Evolutionary conservation across 2,329 filamentous ascomycete genomes (phyloP), one percentile per base, ranked within the genome.

Genomic region (Zasmidium citrigriseum): DNA sequence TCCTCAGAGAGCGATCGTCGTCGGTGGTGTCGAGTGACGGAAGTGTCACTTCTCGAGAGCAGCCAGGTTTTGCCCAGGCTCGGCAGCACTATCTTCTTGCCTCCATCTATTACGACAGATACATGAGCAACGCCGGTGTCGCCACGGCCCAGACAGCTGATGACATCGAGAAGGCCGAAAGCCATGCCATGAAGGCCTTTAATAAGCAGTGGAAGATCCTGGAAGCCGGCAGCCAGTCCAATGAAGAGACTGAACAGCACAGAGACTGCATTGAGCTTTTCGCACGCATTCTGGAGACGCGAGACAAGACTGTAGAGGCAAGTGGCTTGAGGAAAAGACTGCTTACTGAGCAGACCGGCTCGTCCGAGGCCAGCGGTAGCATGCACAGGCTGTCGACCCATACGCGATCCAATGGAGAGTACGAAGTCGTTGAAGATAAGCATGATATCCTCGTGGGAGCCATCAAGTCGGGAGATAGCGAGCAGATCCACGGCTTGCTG

Each of bases 61-160:
- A 44, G 18, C 20, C n/a, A 29, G 27, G 23, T 38, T 51, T 61
- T 23, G 49, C 52, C 23, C 49, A 58, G 25, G 64, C 64, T 18
- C 38, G 64, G 27, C 64, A 66, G 50, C 29, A 67, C 25, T 62
- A 67, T 27, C 44, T 66, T 23, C 57, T 67, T 16, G 65, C 56
- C 2, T 63, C 59, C 9, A 59, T 63, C 9, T 66, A 67, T 46
- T 64, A 58, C 41, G 61, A 65, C n/a, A 45, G 62, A 29, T 58
- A 65, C 41, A 44, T 52, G 18, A 47, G 52, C 20, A 58, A 54
- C 25, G 23, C 57, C 2, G 55, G 54, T 20, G 38, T 27, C 10
- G 57, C 34, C 4, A 51, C 60, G 24, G 59, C 54, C 47, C 20
- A 52, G 29, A 44, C 38, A 2, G 44, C 46, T 10, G 55, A 60